A percentile compares a stretch with the other conserved stretches of the same genome.
Evolutionary conservation across 345 rosid genomes (phyloP).

Genomic region (Diplotaxis tenuifolia): DNA sequence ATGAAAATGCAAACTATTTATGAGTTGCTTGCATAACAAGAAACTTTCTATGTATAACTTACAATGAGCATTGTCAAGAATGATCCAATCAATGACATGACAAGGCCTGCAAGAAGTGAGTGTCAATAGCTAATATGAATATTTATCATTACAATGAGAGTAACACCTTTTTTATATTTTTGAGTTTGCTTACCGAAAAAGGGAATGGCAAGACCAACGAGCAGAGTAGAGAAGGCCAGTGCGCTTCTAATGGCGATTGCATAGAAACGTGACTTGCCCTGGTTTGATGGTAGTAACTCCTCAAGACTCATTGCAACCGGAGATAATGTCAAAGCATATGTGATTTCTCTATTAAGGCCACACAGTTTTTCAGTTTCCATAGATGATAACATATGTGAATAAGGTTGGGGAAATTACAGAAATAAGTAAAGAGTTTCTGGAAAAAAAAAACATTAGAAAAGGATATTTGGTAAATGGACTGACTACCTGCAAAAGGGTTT

Average conservation of each 20-base stretch:
- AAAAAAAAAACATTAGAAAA: conserved; percentile 22
- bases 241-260: conserved; percentile 69
- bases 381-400: neutral
- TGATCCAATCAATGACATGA: conserved; percentile 87
- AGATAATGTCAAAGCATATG: conserved; percentile 87
- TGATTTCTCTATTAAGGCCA: conserved; percentile 42
- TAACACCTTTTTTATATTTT: neutral
- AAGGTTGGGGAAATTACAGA: neutral
- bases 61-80: conserved; percentile 92
- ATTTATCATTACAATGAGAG: neutral
- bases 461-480: conserved; percentile 96
- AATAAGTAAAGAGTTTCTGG: neutral
- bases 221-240: conserved; percentile 69
- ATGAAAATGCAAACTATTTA: neutral
- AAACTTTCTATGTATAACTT: conserved; percentile 37
- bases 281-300: conserved; percentile 73
- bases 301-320: conserved; percentile 96
- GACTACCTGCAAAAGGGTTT: conserved; percentile 62
- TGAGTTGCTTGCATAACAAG: conserved; percentile 1
- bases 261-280: conserved; percentile 53
- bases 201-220: conserved; percentile 79
- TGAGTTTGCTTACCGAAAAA: conserved; percentile 62
- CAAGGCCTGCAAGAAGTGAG: conserved; percentile 53
- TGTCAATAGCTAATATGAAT: neutral
- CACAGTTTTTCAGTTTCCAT: neutral